Conservation (phyloP, 2,329 filamentous ascomycete genomes). For the Colletotrichum spinosum region DNA sequence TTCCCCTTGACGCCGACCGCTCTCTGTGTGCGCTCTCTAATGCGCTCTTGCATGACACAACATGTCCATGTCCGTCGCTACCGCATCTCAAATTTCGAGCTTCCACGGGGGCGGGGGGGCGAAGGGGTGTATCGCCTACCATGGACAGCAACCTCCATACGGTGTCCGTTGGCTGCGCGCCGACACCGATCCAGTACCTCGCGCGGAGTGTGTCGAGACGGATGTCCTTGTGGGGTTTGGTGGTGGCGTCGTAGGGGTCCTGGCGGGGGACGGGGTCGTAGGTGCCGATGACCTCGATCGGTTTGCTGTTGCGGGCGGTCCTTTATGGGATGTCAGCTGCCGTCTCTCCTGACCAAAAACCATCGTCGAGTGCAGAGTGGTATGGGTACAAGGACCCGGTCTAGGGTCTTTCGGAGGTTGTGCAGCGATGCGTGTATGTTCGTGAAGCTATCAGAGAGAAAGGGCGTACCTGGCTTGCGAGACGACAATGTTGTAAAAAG, state of each 20-base stretch:
- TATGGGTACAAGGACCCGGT: no score
- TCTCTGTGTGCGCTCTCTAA: no score
- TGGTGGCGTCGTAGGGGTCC: conserved; percentile 70
- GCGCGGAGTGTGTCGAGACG: conserved; percentile 84
- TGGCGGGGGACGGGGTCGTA: conserved; percentile 76
- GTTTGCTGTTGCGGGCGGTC: conserved; percentile 86
- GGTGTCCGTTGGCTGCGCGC: conserved; percentile 91
- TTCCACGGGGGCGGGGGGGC: background rate
- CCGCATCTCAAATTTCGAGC: background rate
- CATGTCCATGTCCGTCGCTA: background rate
- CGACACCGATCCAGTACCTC: conserved; percentile 96
- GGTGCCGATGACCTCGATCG: conserved; percentile 91
- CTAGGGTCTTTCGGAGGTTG: no score
- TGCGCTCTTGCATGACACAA: no score
- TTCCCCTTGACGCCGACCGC: no score
- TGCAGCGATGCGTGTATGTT: background rate
- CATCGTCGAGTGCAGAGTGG: no score
- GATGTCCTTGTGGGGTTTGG: conserved; percentile 88
- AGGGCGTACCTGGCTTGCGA: conserved; percentile 83
- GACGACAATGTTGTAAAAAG: conserved; percentile 98
- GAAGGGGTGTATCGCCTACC: conserved; percentile 59
- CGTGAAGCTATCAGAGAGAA: background rate
- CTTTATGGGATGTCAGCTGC: conserved; percentile 54
- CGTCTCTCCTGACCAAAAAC: background rate
- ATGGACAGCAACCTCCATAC: conserved; percentile 88